Evolutionary conservation across 164 flowering plant genomes (phyloP).

Genomic region (Sedum album): DNA sequence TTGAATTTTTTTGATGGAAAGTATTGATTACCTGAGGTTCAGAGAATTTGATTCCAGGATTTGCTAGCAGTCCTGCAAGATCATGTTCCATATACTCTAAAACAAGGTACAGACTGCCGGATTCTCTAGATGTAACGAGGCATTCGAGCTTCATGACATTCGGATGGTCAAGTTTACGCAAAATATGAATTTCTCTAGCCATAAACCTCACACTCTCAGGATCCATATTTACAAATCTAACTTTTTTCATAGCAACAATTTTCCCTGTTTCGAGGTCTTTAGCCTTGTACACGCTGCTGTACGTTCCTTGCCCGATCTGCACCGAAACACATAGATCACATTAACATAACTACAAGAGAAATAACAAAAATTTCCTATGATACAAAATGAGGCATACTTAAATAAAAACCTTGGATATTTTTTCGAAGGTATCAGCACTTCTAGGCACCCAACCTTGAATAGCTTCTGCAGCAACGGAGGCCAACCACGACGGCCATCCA

Average conservation of each 20-base stretch:
- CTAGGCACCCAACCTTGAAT: conserved; percentile 2
- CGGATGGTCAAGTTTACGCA: background rate
- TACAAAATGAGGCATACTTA: background rate
- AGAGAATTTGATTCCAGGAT: background rate
- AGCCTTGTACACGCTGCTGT: background rate
- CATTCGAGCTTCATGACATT: conserved; percentile 2
- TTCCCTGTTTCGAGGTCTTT: background rate
- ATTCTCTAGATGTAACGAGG: background rate
- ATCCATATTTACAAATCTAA: background rate
- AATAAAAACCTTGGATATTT: background rate
- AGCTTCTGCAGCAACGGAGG: background rate
- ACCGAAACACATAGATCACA: background rate
- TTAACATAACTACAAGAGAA: too few relatives aligned
- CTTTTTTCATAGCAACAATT: background rate
- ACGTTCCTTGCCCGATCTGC: background rate
- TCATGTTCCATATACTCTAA: conserved; percentile 1
- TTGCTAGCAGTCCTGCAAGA: background rate
- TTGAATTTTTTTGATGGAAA: background rate
- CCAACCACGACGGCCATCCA: background rate
- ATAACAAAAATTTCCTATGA: background rate
- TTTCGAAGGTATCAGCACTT: background rate
- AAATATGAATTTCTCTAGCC: background rate
- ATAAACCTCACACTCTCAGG: background rate
- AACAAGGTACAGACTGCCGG: background rate
- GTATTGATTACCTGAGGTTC: background rate